Base-by-base conservation (phyloP, 2,329 filamentous ascomycete species). In the Coniochaeta pulveracea region DNA sequence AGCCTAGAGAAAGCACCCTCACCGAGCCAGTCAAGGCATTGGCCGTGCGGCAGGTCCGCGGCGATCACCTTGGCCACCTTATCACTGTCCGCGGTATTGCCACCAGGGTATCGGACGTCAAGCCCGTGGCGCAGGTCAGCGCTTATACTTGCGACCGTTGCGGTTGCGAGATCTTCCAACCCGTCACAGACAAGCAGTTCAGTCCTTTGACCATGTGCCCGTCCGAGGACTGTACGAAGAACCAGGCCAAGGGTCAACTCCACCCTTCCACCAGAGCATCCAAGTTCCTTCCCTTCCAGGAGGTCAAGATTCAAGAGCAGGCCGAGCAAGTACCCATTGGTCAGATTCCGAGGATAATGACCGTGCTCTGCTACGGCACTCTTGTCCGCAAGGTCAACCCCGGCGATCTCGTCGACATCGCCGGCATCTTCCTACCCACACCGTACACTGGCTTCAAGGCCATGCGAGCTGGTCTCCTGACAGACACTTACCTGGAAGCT, bases 401-500 rank as follows among this genome's bases (percentile, higher is more conserved):
- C 3, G 91, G 91, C 42, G 91, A 98, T 56, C 78, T 95, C 4
- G 79, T 96, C 14, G 91, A 98, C 52, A 76, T 95, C 45, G 85
- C 85, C 4, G 91, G 91, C 42, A 89, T 98, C 49, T 98, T 98
- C 64, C 66, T 98, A 19, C 93, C 91, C 1, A 96, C 88, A 0
- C 91, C 91, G 1, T 98, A 98, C 56, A 98, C 91, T n/a, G 91
- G 91, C 26, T 98, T 98, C 70, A 81, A 93, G 61, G 93, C 91
- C 4, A 95, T 98, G 63, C 82, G 83, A 45, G 91, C 91, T 17
- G 91, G 91, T 37, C 73, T 98, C n/a, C 63, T 98, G 40, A 98
- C 91, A 21, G 91, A 98, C 50, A 98, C 91, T 1, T 98, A 94
- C 52, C 65, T 98, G 10, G 91, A 98, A 60, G 91, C 89, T 5